phyloP scores from a whole-genome alignment of 1,284 basidiomycete genomes.

The Ustilago vetiveriae region DNA sequence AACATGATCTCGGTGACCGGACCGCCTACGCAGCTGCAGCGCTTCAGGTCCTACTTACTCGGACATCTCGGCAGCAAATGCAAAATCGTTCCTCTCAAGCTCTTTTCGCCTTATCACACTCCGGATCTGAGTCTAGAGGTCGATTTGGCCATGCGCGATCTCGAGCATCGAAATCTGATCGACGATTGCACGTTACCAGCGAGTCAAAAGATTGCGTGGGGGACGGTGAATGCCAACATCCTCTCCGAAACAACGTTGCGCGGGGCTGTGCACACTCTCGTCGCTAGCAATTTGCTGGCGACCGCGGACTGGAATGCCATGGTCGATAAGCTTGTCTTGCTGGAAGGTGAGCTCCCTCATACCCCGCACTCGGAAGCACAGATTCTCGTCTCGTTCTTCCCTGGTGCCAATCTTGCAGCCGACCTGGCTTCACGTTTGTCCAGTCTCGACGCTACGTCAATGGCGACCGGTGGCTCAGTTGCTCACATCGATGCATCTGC shows the following conservation, averaged over 20 bases:
- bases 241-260: slow-evolving; percentile 2
- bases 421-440: slow-evolving; percentile 17
- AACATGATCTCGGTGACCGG: slow-evolving; percentile 35
- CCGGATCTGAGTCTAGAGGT: slow-evolving; percentile 12
- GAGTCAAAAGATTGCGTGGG: slow-evolving; percentile 26
- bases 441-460: neutral
- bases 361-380: too few species aligned
- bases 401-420: slow-evolving; percentile 21
- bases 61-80: slow-evolving; percentile 3
- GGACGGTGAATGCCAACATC: slow-evolving; percentile 14
- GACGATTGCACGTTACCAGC: slow-evolving; percentile 2
- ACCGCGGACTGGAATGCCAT: slow-evolving; percentile 35
- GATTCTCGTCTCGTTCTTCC: slow-evolving; percentile 25
- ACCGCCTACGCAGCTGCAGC: slow-evolving; percentile 11
- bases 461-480: neutral
- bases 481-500: slow-evolving; percentile 13
- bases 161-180: slow-evolving; percentile 23
- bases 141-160: slow-evolving; percentile 17
- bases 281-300: slow-evolving; percentile 27
- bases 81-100: slow-evolving; percentile 16
- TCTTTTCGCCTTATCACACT: slow-evolving; percentile 40
- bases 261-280: slow-evolving; percentile 5
- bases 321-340: slow-evolving; percentile 15
- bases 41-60: slow-evolving; percentile 13
- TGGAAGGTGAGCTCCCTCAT: slow-evolving; percentile 1